These are phyloP conservation scores for Phytopythium ostracodes DNA, from an alignment of 352 stramenopile genomes.

Conservation along the genomic window DNA sequence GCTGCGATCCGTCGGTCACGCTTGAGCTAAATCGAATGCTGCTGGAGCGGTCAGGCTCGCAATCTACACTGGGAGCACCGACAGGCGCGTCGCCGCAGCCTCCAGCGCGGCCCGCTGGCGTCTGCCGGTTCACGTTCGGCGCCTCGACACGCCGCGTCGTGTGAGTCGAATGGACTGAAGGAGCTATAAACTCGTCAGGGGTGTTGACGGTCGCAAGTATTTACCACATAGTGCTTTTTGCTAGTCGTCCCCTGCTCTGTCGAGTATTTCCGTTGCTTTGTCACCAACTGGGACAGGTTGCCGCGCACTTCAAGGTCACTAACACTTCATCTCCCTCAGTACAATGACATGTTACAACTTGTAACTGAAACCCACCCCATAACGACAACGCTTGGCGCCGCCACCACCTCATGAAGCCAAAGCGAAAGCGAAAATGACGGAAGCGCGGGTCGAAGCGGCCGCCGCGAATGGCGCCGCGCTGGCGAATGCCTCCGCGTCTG, in stretches of 20 bases:
- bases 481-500: background rate
- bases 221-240: background rate
- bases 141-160: conserved; percentile 29
- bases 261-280: too few relatives aligned
- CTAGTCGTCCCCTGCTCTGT: background rate
- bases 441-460: background rate
- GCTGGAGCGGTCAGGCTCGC: conserved; percentile 26
- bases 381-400: background rate
- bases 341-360: background rate
- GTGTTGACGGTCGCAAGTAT: background rate
- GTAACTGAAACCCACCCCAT: background rate
- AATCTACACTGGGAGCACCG: background rate
- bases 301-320: conserved; percentile 4
- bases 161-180: conserved; percentile 5
- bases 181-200: too few relatives aligned
- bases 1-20: conserved; percentile 47
- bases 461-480: background rate
- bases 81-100: background rate
- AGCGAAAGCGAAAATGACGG: background rate
- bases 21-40: conserved; percentile 59
- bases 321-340: background rate
- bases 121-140: conserved; percentile 60
- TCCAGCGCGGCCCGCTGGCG: conserved; percentile 19
- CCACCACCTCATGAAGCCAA: background rate
- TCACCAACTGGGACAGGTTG: background rate